phyloP scores from a whole-genome alignment of 2,329 filamentous ascomycete genomes.

The Paecilomyces sp. region DNA sequence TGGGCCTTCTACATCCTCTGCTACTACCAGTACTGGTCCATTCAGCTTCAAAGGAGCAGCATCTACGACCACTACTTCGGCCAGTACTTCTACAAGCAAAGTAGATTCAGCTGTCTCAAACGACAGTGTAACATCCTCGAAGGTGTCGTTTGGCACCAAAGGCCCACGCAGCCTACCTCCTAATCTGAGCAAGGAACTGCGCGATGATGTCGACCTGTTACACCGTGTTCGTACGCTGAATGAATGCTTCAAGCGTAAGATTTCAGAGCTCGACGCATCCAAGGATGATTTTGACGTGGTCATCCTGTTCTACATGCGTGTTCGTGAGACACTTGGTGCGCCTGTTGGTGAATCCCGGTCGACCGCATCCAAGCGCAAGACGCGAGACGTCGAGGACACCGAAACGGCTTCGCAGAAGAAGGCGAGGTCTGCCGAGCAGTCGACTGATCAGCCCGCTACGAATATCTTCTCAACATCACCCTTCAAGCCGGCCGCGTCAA shows the following conservation, averaged over 20 bases:
- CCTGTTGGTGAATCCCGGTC: conserved; percentile 19
- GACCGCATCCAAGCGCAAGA: conserved; percentile 21
- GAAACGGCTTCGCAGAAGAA: conserved; percentile 16
- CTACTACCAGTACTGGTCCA: background rate
- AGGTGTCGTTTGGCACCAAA: conserved; percentile 7
- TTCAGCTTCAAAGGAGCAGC: background rate
- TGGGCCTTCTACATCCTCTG: background rate
- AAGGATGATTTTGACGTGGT: conserved; percentile 27
- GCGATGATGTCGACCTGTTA: conserved; percentile 13
- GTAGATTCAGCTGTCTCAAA: background rate
- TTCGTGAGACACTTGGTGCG: conserved; percentile 29
- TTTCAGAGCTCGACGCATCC: conserved; percentile 23
- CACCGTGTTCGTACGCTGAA: conserved; percentile 29
- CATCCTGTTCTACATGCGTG: conserved; percentile 30
- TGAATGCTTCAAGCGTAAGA: conserved; percentile 23
- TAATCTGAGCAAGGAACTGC: conserved; percentile 10
- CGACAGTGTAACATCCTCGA: background rate
- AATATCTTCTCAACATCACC: conserved; percentile 6
- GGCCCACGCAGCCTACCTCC: conserved; percentile 12
- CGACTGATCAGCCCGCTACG: conserved; percentile 4
- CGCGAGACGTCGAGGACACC: conserved; percentile 10
- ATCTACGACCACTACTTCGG: background rate
- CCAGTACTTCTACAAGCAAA: background rate
- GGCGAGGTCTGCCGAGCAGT: conserved; percentile 9
- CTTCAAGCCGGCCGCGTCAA: conserved; percentile 10